Percentiles rank a stretch among this genome's conserved stretches.
These are phyloP conservation scores for Violaceomyces palustris DNA, from an alignment of 1,284 basidiomycete genomes.

Conservation along the genomic window DNA sequence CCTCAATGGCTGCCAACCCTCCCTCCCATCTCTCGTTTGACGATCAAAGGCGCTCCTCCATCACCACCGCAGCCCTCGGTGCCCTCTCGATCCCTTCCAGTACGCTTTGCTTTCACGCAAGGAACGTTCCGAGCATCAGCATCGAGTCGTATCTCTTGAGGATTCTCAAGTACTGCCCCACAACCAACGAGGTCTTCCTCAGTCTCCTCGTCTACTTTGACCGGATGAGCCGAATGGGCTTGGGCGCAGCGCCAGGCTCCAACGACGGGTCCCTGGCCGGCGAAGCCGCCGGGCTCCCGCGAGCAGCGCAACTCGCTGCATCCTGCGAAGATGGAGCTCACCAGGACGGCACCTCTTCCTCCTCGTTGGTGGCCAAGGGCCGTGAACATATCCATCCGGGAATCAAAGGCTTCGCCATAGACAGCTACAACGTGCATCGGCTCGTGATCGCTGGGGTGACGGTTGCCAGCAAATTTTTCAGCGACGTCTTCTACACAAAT, in stretches of 20 bases:
- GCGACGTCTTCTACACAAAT: constrained; percentile 99
- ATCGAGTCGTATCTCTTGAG: constrained; percentile 90
- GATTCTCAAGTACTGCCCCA: constrained; percentile 96
- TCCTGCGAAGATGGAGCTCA: not conserved
- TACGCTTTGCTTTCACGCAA: constrained; percentile 86
- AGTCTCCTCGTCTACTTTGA: constrained; percentile 94
- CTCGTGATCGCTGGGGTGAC: constrained; percentile 95
- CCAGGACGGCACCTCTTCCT: no score
- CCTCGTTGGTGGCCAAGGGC: not conserved
- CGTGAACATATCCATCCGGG: constrained; percentile 27
- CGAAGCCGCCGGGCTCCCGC: constrained; percentile 29
- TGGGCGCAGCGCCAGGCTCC: constrained; percentile 36
- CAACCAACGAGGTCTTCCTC: constrained; percentile 95
- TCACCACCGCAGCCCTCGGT: constrained; percentile 70
- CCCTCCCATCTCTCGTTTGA: constrained; percentile 30
- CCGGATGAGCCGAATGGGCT: constrained; percentile 66
- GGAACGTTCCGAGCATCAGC: constrained; percentile 88
- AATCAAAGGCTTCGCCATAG: constrained; percentile 76
- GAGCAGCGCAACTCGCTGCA: constrained; percentile 13
- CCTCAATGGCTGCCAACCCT: no score
- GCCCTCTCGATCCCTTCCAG: constrained; percentile 74
- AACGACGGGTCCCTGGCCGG: constrained; percentile 27
- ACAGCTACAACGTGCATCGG: constrained; percentile 92
- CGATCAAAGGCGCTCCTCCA: constrained; percentile 31
- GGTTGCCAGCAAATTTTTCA: constrained; percentile 97